These are phyloP conservation scores for Alternaria brassicae DNA, from an alignment of 2,329 filamentous ascomycete genomes.

Conservation along the genomic window DNA sequence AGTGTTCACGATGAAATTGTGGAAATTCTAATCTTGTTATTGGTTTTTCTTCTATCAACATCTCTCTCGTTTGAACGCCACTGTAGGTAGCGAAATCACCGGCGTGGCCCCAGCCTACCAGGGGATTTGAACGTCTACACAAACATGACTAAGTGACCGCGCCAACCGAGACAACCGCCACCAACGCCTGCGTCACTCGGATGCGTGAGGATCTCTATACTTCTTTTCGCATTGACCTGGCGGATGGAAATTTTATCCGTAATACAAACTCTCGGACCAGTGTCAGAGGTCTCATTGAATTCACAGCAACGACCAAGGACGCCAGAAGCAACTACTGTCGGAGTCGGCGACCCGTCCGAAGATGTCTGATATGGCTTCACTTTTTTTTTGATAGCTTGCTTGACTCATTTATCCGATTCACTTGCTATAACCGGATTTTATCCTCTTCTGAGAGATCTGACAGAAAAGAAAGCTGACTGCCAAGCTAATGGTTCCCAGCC, in stretches of 20 bases:
- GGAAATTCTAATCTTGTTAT: background rate
- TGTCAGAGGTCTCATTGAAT: background rate
- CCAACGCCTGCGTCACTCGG: background rate
- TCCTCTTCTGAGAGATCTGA: background rate
- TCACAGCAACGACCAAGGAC: background rate
- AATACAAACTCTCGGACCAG: background rate
- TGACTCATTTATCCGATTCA: background rate
- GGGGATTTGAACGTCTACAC: background rate
- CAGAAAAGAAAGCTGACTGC: background rate
- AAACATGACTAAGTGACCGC: background rate
- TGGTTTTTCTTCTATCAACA: background rate
- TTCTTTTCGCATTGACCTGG: background rate
- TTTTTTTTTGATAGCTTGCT: background rate
- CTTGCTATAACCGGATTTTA: background rate
- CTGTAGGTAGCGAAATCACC: background rate
- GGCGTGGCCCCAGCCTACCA: background rate
- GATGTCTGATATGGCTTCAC: background rate
- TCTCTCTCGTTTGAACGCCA: background rate
- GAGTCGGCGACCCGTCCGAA: background rate
- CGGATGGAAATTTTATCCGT: background rate
- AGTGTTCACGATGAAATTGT: background rate
- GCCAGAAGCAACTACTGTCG: background rate
- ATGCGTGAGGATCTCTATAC: background rate
- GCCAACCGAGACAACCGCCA: background rate
- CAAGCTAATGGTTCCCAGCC: slow-evolving; percentile 14